Conservation (phyloP, 1,284 basidiomycete species). For the Meripilus lineatus region DNA sequence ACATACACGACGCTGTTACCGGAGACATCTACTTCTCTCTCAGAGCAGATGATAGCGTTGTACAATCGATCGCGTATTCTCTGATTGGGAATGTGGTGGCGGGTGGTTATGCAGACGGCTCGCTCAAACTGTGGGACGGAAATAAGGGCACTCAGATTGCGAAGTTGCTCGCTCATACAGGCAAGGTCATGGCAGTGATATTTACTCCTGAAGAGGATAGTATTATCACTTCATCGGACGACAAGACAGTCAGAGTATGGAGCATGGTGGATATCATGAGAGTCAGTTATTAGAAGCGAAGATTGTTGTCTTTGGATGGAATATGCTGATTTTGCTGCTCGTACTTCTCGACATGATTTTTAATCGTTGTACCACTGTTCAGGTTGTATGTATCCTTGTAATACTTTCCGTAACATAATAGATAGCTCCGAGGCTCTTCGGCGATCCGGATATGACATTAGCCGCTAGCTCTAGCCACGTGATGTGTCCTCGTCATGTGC, state of each 20-base stretch:
- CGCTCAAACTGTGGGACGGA: conserved; percentile 13
- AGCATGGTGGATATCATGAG: conserved; percentile 6
- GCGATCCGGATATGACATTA: too few species aligned
- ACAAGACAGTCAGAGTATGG: conserved; percentile 17
- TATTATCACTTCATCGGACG: conserved; percentile 15
- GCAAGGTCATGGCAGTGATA: conserved; percentile 12
- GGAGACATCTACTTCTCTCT: conserved; percentile 4
- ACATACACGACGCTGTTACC: conserved; percentile 13
- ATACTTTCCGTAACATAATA: too few species aligned
- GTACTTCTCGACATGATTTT: too few species aligned
- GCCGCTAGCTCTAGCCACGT: too few species aligned
- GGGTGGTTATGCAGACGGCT: conserved; percentile 11
- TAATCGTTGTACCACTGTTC: too few species aligned
- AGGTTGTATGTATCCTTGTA: too few species aligned
- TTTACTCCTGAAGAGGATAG: conserved; percentile 15
- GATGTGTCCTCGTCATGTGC: too few species aligned
- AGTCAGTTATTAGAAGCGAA: too few species aligned
- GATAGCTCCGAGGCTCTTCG: too few species aligned
- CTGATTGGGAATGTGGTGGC: conserved; percentile 11
- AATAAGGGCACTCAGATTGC: conserved; percentile 7
- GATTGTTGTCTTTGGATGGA: too few species aligned
- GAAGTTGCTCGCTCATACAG: conserved; percentile 15
- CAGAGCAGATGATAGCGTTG: neutral
- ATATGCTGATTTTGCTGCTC: too few species aligned
- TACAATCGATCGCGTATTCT: conserved; percentile 11